These are phyloP conservation scores for Fusarium sp. DNA, from an alignment of 2,329 filamentous ascomycete genomes.

Conservation along the genomic window DNA sequence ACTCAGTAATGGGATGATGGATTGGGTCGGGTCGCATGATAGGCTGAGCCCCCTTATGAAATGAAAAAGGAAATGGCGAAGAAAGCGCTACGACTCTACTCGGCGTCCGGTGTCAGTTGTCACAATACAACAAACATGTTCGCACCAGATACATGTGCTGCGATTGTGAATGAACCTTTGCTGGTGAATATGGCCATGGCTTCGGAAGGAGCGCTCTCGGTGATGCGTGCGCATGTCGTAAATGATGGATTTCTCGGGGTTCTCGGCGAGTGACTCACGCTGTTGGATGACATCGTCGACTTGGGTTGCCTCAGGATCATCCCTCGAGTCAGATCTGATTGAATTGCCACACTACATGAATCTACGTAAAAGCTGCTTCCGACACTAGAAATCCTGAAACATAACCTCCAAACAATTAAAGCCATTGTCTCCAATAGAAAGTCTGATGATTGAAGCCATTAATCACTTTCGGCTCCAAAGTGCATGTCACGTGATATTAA, in stretches of 20 bases:
- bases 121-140: constrained; percentile 54
- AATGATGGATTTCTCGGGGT: constrained; percentile 3
- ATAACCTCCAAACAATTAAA: neutral
- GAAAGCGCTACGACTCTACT: constrained; percentile 54
- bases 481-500: constrained; percentile 31
- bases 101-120: constrained; percentile 58
- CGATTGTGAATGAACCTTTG: constrained; percentile 27
- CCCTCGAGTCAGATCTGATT: neutral
- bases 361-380: neutral
- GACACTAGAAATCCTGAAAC: neutral
- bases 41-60: constrained; percentile 51
- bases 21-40: constrained; percentile 52
- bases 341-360: neutral
- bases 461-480: neutral
- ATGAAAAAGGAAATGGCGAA: constrained; percentile 49
- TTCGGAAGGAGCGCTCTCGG: neutral
- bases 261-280: constrained; percentile 42
- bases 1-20: constrained; percentile 52
- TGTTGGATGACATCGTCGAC: constrained; percentile 31
- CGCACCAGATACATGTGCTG: constrained; percentile 31
- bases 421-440: neutral
- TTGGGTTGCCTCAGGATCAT: constrained; percentile 21
- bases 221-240: constrained; percentile 14
- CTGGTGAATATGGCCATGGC: neutral
- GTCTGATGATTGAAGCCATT: neutral